Evolutionary conservation across 2,329 filamentous ascomycete species (phyloP).

Genomic region (Stemphylium vesicarium): DNA sequence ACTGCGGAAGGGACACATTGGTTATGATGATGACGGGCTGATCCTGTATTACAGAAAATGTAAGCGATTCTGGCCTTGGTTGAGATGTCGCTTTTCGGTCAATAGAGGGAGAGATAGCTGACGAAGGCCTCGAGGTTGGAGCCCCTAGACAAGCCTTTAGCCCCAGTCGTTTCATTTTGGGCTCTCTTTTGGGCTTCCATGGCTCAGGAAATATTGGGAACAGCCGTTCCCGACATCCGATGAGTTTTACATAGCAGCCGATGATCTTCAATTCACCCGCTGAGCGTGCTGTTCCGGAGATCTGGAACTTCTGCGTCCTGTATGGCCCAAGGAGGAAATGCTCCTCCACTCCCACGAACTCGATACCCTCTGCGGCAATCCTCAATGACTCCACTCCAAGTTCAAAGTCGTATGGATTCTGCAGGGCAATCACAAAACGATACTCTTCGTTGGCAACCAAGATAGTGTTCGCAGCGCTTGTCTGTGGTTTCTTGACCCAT

Average conservation of each 20-base stretch:
- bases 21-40: slow-evolving; percentile 81
- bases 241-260: slow-evolving; percentile 79
- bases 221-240: slow-evolving; percentile 78
- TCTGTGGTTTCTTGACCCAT: slow-evolving; percentile 72
- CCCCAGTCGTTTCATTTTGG: slow-evolving; percentile 79
- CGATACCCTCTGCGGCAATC: slow-evolving; percentile 74
- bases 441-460: slow-evolving; percentile 81
- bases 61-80: slow-evolving; percentile 55
- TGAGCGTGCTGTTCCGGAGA: slow-evolving; percentile 71
- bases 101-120: slow-evolving; percentile 34
- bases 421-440: slow-evolving; percentile 80
- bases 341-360: slow-evolving; percentile 71
- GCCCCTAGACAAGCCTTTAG: slow-evolving; percentile 56
- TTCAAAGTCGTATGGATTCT: slow-evolving; percentile 94
- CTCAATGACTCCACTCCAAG: slow-evolving; percentile 83
- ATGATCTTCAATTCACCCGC: slow-evolving; percentile 75
- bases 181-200: slow-evolving; percentile 73
- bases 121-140: slow-evolving; percentile 55
- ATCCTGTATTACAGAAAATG: slow-evolving; percentile 75
- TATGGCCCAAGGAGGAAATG: slow-evolving; percentile 78
- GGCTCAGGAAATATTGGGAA: slow-evolving; percentile 83
- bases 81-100: slow-evolving; percentile 29
- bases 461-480: slow-evolving; percentile 65
- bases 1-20: slow-evolving; percentile 79
- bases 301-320: slow-evolving; percentile 76